phyloP scores from a whole-genome alignment of 495 filamentous ascomycete species.

The Penicillium atrosanguineum region DNA sequence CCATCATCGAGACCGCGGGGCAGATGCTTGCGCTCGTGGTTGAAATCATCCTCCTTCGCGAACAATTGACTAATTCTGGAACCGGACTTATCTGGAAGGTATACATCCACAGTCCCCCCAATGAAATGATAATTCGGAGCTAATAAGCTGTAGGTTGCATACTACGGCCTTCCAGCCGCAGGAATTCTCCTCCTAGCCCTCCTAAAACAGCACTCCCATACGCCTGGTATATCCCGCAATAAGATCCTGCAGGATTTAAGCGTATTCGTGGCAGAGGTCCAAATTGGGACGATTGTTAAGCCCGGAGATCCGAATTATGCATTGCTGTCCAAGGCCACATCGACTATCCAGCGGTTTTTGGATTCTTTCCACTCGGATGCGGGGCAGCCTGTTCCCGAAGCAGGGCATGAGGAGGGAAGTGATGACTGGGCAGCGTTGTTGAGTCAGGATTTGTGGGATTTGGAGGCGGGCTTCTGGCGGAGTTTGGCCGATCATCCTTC shows the following conservation, averaged over 20 bases:
- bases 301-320: constrained; percentile 36
- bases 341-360: constrained; percentile 32
- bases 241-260: constrained; percentile 34
- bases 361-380: constrained; percentile 28
- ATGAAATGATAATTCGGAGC: not conserved
- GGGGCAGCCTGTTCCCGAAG: constrained; percentile 4
- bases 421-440: constrained; percentile 31
- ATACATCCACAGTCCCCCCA: not conserved
- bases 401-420: constrained; percentile 11
- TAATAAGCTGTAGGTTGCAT: constrained; percentile 26
- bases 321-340: constrained; percentile 28
- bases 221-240: constrained; percentile 17
- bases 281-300: constrained; percentile 33
- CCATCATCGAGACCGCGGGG: constrained; percentile 28
- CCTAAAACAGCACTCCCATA: constrained; percentile 23
- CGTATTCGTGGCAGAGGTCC: constrained; percentile 39
- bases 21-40: constrained; percentile 39
- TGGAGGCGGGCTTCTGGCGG: constrained; percentile 33
- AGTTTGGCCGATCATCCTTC: constrained; percentile 34
- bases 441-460: constrained; percentile 33
- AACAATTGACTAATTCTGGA: constrained; percentile 39
- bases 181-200: constrained; percentile 39
- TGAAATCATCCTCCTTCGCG: constrained; percentile 36
- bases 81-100: constrained; percentile 45
- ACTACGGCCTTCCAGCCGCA: constrained; percentile 42